These are phyloP conservation scores for Limnanthes douglasii DNA, from an alignment of 345 rosid species.

Conservation along the genomic window DNA sequence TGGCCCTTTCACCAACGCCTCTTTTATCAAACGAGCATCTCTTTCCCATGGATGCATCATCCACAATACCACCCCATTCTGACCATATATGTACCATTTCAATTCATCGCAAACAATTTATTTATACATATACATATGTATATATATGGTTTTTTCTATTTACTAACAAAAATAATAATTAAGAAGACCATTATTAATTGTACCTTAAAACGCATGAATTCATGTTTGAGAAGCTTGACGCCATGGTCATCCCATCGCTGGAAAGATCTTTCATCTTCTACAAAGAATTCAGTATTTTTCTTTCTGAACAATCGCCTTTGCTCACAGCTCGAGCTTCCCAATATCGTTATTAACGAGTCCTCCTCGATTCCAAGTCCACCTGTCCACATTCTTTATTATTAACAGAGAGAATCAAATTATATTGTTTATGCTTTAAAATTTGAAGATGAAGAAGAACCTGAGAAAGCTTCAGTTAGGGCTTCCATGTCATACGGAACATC, in stretches of 20 bases:
- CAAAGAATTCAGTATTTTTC: slow-evolving; percentile 33
- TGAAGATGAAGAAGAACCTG: too few relatives aligned
- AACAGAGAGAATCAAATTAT: too few relatives aligned
- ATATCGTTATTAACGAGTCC: slow-evolving; percentile 28
- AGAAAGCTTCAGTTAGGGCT: slow-evolving; percentile 42
- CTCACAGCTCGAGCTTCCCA: slow-evolving; percentile 48
- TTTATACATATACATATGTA: too few relatives aligned
- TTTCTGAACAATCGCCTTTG: slow-evolving; percentile 39
- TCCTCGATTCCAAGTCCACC: slow-evolving; percentile 79
- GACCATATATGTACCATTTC: neutral
- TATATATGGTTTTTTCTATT: too few relatives aligned
- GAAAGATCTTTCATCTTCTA: slow-evolving; percentile 56
- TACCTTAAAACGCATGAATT: slow-evolving; percentile 76
- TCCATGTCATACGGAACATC: slow-evolving; percentile 26
- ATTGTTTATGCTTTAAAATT: neutral
- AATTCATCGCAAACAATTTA: too few relatives aligned
- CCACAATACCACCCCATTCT: slow-evolving; percentile 68
- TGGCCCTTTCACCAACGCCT: slow-evolving; percentile 41
- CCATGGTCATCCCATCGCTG: slow-evolving; percentile 53
- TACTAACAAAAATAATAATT: too few relatives aligned
- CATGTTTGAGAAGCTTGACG: slow-evolving; percentile 45
- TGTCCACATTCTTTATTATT: neutral
- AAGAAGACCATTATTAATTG: too few relatives aligned
- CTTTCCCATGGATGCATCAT: slow-evolving; percentile 91
- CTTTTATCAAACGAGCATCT: slow-evolving; percentile 67